Conservation (phyloP, 495 filamentous ascomycete species). For the Penicillium flavigenum region DNA sequence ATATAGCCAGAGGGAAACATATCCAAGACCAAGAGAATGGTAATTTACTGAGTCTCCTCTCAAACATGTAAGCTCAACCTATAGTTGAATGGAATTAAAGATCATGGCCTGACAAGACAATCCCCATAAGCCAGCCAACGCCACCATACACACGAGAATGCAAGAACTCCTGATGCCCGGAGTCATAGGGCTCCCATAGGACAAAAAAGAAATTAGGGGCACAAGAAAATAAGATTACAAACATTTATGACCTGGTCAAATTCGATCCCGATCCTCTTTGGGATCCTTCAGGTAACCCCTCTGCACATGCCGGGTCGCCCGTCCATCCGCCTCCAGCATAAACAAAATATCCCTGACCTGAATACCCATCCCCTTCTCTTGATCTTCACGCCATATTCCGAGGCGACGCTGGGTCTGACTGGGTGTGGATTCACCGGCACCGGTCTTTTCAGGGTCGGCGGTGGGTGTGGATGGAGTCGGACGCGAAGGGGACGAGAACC, state of each 20-base stretch:
- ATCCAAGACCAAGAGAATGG: neutral
- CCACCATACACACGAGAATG: conserved; percentile 24
- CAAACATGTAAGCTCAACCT: conserved; percentile 8
- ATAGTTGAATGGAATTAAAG: conserved; percentile 5
- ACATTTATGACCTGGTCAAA: conserved; percentile 20
- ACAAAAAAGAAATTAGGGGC: conserved; percentile 16
- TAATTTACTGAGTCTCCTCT: neutral
- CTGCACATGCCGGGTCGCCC: conserved; percentile 45
- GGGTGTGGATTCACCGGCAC: conserved; percentile 30
- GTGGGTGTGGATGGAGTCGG: conserved; percentile 36
- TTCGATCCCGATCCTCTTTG: conserved; percentile 41
- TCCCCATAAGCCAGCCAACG: conserved; percentile 17
- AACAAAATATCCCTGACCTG: conserved; percentile 52
- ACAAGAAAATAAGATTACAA: conserved; percentile 26
- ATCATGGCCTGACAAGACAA: conserved; percentile 15
- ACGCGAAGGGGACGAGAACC: conserved; percentile 43
- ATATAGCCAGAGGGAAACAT: neutral
- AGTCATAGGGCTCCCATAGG: conserved; percentile 1
- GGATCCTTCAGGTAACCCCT: conserved; percentile 46
- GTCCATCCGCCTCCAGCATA: conserved; percentile 51
- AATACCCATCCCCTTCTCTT: conserved; percentile 45
- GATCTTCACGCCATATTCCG: conserved; percentile 51
- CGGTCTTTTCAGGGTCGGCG: conserved; percentile 34
- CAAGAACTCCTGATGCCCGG: conserved; percentile 16
- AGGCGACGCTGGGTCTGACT: conserved; percentile 35